Base-by-base conservation (phyloP, 202 grass and related monocot genomes). In the Bolboschoenoplectus hybrid region DNA sequence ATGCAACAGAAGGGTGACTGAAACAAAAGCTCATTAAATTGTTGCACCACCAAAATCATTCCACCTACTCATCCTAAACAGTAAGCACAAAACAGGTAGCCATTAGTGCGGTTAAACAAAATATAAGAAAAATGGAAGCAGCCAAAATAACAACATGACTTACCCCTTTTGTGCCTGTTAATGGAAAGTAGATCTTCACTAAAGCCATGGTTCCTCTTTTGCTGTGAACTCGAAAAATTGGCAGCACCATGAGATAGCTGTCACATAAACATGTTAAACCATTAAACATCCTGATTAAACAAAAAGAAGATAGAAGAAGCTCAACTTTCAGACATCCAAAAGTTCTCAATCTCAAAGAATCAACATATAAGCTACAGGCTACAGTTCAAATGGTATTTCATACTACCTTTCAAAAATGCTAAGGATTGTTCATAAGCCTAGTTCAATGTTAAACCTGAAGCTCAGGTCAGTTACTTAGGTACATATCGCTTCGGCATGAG, bases 151-250 rank as follows among this genome's bases (percentile, higher is more conserved):
- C 4, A 74, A 43, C 32, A 32, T 76, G 26, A 60, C 62, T 84
- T 70, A 68, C 81, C 63, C 36, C 81, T 84, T 84, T 52, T 84
- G 36, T 84, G 81, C 34, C 50, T 84, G 17, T 55, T 73, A 81
- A 56, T 82, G 44, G 61, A 51, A 45, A 67, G 49, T 20, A 70
- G 64, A 61, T 87, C 63, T 70, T 87, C 74, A 45, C 50, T 81
- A 81, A 51, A 73, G 17, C 78, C 85, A 38, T 81, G 60, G 20
- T 87, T 87, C 62, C 63, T 53, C 63, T 81, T 87, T 74, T 81
- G 66, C 53, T 67, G 78, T 34, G 51, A 81, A 66, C 50, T 87
- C 34, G 19, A 44, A 81, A 87, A 46, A 50, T 67, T 68, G 13
- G 75, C 14, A 55, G 36, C 11, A 40, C 64, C 81, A 84, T 70